phyloP scores from a whole-genome alignment of 2,329 filamentous ascomycete genomes.

The Fusarium vanettenii region DNA sequence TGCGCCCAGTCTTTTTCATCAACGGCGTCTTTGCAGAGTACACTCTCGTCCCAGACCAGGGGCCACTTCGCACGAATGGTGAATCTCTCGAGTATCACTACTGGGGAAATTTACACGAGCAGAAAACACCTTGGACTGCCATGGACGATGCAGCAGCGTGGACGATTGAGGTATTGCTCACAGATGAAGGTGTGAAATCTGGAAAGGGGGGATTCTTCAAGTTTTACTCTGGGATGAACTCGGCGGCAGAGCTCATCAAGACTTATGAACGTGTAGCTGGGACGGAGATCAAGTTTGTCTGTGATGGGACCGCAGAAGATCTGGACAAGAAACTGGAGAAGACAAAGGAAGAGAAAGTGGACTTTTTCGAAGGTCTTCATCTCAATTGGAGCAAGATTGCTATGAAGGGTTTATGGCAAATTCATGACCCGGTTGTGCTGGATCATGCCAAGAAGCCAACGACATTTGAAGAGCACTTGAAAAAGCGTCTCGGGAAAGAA shows the following conservation, averaged over 20 bases:
- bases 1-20: neutral
- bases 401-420: neutral
- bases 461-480: neutral
- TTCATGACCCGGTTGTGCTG: neutral
- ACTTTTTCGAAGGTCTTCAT: neutral
- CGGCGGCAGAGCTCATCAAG: neutral
- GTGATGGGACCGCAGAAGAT: neutral
- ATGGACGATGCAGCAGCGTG: neutral
- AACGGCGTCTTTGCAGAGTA: neutral
- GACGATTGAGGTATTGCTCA: neutral
- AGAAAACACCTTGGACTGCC: neutral
- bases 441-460: neutral
- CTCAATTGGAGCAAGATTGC: neutral
- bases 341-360: neutral
- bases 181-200: neutral
- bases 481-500: neutral
- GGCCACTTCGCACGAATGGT: neutral
- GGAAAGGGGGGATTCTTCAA: neutral
- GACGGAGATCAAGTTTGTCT: neutral
- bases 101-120: neutral
- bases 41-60: neutral
- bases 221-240: neutral
- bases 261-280: neutral
- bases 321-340: neutral
- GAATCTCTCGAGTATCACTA: neutral